Evolutionary conservation across 2,329 filamentous ascomycete species (phyloP).

Genomic region (Achaetomium macrosporum): DNA sequence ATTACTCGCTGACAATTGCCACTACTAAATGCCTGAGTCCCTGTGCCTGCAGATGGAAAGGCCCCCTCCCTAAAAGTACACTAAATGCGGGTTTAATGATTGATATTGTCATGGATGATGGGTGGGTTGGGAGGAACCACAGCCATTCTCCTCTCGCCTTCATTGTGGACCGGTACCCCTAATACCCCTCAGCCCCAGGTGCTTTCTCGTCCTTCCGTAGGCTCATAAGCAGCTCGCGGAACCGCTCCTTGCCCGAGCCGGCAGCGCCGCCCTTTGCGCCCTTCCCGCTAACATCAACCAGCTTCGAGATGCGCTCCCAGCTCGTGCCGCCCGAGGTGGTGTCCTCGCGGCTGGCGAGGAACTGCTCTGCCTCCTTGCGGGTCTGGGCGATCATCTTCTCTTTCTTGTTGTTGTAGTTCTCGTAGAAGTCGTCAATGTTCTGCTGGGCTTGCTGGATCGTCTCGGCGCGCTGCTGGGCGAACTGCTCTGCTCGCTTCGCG

Average conservation of each 20-base stretch:
- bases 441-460: constrained; percentile 85
- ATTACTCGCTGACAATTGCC: constrained; percentile 13
- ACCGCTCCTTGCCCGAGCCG: constrained; percentile 91
- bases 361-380: constrained; percentile 86
- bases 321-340: constrained; percentile 91
- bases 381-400: constrained; percentile 90
- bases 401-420: constrained; percentile 97
- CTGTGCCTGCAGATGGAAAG: constrained; percentile 12
- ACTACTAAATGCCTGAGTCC: constrained; percentile 12
- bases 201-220: constrained; percentile 91
- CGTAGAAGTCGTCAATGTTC: constrained; percentile 98
- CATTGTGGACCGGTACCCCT: constrained; percentile 19
- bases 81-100: constrained; percentile 8
- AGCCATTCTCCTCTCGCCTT: constrained; percentile 3
- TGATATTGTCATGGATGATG: constrained; percentile 7
- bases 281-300: constrained; percentile 97
- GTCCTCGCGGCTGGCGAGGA: constrained; percentile 81
- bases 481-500: constrained; percentile 77
- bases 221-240: constrained; percentile 82
- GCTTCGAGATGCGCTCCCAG: constrained; percentile 96
- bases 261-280: constrained; percentile 77
- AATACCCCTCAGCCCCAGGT: constrained; percentile 60
- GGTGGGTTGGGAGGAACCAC: background rate
- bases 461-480: constrained; percentile 73
- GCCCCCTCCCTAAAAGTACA: constrained; percentile 21